Evolutionary conservation across 768 basidiomycete genomes (phyloP).

Genomic region (Mycena leptocephala): DNA sequence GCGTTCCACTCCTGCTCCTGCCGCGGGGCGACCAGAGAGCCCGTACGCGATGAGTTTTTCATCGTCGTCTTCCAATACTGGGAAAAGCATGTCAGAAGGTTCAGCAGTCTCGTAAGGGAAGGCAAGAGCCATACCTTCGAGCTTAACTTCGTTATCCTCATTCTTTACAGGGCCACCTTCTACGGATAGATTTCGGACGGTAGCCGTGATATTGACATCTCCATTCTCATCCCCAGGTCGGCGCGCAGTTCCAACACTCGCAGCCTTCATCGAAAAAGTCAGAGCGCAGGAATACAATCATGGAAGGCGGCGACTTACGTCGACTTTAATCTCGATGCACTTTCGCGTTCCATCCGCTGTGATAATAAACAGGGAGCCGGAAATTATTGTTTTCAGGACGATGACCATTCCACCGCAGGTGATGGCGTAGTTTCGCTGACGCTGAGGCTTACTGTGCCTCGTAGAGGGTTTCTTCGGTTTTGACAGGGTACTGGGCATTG

Average conservation of each 20-base stretch:
- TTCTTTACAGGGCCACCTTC: background rate
- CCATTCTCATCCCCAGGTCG: background rate
- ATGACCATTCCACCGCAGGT: background rate
- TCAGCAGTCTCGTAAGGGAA: background rate
- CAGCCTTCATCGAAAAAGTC: background rate
- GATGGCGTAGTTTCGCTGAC: conserved; percentile 8
- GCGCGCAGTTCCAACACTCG: background rate
- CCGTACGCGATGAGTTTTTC: too few relatives aligned
- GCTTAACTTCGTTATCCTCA: background rate
- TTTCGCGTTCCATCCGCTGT: background rate
- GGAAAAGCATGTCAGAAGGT: background rate
- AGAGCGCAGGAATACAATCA: background rate
- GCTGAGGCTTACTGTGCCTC: background rate
- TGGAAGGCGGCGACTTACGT: background rate
- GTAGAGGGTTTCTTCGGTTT: background rate
- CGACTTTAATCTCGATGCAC: conserved; percentile 16
- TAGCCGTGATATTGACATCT: conserved; percentile 1
- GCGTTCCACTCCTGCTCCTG: too few relatives aligned
- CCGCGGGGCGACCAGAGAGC: too few relatives aligned
- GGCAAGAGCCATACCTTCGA: background rate
- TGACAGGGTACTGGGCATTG: conserved; percentile 1
- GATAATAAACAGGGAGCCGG: conserved; percentile 11
- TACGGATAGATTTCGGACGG: background rate
- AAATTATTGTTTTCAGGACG: background rate
- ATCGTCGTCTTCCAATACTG: too few relatives aligned